Percentiles rank a stretch among this genome's conserved stretches.
These are phyloP conservation scores for Apocynum venetum DNA, from an alignment of 257 asterid genomes.

Conservation along the genomic window DNA sequence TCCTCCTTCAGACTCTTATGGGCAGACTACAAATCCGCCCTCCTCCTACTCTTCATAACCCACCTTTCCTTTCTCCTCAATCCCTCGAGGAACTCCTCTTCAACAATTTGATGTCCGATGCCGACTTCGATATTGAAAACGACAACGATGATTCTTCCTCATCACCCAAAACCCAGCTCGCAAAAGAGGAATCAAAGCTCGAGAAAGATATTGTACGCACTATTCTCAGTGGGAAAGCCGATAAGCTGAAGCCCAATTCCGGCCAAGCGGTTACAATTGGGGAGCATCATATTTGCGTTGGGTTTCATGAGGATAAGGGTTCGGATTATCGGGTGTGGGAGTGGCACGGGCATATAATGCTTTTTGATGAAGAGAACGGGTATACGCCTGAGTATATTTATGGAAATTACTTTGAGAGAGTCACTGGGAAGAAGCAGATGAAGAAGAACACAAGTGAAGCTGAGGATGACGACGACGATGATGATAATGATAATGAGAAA, in stretches of 20 bases:
- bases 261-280: constrained; percentile 83
- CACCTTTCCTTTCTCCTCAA: constrained; percentile 40
- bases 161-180: constrained; percentile 64
- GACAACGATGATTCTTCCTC: constrained; percentile 23
- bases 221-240: constrained; percentile 53
- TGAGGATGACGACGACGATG: constrained; percentile 11
- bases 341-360: constrained; percentile 96
- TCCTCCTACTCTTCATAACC: constrained; percentile 24
- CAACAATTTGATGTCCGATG: constrained; percentile 53
- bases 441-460: constrained; percentile 14
- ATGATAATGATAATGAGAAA: constrained; percentile 26
- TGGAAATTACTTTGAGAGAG: constrained; percentile 86
- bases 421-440: constrained; percentile 30
- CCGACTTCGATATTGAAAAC: constrained; percentile 44
- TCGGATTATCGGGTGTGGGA: constrained; percentile 95
- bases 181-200: constrained; percentile 78
- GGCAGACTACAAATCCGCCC: constrained; percentile 67
- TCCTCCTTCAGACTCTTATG: constrained; percentile 81
- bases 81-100: constrained; percentile 78
- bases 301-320: constrained; percentile 71
- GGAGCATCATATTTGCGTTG: constrained; percentile 90
- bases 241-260: constrained; percentile 75
- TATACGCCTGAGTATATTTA: constrained; percentile 85
- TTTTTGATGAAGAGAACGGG: constrained; percentile 90
- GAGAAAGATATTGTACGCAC: constrained; percentile 76